These are phyloP conservation scores for Ananas comosus DNA, from an alignment of 176 grass and related monocot genomes.

Conservation along the genomic window DNA sequence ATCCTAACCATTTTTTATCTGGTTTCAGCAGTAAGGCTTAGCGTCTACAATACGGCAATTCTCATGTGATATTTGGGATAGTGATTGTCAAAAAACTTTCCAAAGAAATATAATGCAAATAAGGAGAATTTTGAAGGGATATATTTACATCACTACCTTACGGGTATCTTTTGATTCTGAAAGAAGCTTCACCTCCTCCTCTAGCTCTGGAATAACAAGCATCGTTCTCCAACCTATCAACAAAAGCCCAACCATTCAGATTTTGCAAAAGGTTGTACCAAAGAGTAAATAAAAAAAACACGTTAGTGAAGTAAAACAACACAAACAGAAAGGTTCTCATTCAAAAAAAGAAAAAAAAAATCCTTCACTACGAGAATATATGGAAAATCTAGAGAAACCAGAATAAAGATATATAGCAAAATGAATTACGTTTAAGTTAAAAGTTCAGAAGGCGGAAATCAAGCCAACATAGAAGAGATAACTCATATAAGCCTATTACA, in stretches of 20 bases:
- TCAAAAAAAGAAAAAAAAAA: no score
- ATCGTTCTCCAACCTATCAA: slow-evolving; percentile 86
- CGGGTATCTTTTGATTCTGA: slow-evolving; percentile 49
- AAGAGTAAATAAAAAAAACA: no score
- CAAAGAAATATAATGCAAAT: neutral
- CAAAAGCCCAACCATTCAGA: neutral
- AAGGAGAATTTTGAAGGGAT: slow-evolving; percentile 1
- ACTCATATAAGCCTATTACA: no score
- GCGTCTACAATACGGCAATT: neutral
- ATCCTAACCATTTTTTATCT: no score
- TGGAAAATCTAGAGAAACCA: no score
- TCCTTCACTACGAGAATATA: no score
- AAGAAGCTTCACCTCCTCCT: slow-evolving; percentile 77
- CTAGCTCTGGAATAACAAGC: slow-evolving; percentile 95
- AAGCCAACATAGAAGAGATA: no score
- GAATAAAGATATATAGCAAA: no score
- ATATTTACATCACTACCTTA: slow-evolving; percentile 44
- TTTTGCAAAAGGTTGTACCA: neutral
- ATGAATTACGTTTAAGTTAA: no score
- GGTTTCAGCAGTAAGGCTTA: neutral
- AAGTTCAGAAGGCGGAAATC: no score
- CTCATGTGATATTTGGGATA: neutral
- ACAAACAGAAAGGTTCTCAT: no score
- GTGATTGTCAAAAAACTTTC: neutral
- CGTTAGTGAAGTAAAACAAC: no score